Conservation (phyloP, 179 eudicot genomes). For the Kewa caespitosa region DNA sequence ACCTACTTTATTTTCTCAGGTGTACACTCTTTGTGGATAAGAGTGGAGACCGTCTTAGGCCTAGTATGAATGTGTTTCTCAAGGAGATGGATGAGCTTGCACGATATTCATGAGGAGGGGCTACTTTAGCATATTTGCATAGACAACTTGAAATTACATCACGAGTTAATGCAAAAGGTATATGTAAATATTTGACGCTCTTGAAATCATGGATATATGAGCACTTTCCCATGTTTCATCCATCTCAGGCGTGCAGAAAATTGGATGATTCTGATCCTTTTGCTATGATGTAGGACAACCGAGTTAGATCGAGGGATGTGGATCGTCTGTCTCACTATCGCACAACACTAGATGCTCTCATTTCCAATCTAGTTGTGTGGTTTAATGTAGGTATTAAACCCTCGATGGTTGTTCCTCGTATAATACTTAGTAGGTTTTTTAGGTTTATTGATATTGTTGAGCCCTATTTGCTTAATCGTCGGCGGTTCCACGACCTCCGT, state of each 20-base stretch:
- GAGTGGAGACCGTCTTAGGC: too few species aligned
- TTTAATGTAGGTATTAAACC: not conserved
- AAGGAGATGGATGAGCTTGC: not conserved
- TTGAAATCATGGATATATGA: not conserved
- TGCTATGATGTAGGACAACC: not conserved
- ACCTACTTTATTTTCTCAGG: too few species aligned
- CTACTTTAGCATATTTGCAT: not conserved
- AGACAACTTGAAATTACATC: not conserved
- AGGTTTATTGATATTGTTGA: not conserved
- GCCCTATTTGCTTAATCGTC: not conserved
- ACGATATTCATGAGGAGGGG: not conserved
- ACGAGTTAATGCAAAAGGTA: not conserved
- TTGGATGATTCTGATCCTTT: too few species aligned
- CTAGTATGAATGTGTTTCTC: not conserved
- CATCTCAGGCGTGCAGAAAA: not conserved
- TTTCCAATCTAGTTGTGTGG: not conserved
- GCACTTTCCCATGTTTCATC: not conserved
- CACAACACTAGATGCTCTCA: not conserved
- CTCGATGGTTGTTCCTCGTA: not conserved
- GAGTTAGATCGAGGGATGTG: not conserved
- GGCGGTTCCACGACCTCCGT: too few species aligned
- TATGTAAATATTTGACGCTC: not conserved
- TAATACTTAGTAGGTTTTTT: not conserved
- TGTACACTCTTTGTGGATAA: too few species aligned
- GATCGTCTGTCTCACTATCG: not conserved